These are phyloP conservation scores for Tylopilus subfusipes DNA, from an alignment of 768 basidiomycete genomes.

Conservation along the genomic window DNA sequence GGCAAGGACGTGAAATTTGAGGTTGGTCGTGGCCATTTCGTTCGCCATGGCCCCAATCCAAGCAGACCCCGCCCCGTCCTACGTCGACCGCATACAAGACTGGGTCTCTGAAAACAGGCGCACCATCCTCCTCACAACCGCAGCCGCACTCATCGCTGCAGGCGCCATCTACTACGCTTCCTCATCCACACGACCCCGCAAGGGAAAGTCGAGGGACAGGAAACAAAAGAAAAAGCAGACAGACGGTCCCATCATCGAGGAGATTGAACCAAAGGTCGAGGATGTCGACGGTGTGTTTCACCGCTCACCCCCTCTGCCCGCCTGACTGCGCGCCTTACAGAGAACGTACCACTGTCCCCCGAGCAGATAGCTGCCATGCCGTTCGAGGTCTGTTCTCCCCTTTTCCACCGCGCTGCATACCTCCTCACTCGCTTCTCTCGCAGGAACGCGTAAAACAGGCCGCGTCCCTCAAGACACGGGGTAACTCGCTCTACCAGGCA, in stretches of 20 bases:
- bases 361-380: constrained; percentile 59
- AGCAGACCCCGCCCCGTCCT: constrained; percentile 15
- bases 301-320: not conserved
- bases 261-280: constrained; percentile 48
- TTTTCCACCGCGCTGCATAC: not conserved
- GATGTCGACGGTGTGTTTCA: constrained; percentile 32
- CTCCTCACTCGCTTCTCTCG: constrained; percentile 12
- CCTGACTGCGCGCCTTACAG: constrained; percentile 21
- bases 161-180: constrained; percentile 74
- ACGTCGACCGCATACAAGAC: constrained; percentile 62
- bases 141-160: constrained; percentile 65
- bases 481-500: constrained; percentile 66
- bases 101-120: constrained; percentile 79
- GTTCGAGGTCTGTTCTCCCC: constrained; percentile 44
- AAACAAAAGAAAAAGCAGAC: constrained; percentile 49
- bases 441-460: constrained; percentile 67
- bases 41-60: constrained; percentile 22
- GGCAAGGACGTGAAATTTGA: constrained; percentile 6
- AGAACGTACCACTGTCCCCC: constrained; percentile 42
- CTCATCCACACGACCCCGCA: constrained; percentile 31
- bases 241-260: constrained; percentile 81
- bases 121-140: constrained; percentile 67
- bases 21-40: too few relatives aligned
- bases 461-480: constrained; percentile 62
- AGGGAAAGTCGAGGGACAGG: constrained; percentile 48